Percentiles rank a stretch among this genome's conserved stretches.
Conservation (phyloP, 2,329 filamentous ascomycete genomes). For the Arthrobotrys pseudoclavata region DNA sequence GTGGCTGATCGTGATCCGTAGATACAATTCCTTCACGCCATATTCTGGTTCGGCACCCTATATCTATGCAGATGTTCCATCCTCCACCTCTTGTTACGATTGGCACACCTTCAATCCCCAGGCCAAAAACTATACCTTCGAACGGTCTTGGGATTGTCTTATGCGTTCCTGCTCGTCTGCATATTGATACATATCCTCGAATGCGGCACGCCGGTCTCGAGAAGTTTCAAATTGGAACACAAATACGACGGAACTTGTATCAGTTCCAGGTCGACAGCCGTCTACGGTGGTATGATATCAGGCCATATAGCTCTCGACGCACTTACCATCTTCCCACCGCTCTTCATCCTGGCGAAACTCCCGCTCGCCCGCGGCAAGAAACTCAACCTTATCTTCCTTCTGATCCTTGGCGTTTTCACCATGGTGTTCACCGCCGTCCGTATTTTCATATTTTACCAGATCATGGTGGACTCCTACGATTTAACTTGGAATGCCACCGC, state of each 20-base stretch:
- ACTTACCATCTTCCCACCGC: slow-evolving; percentile 53
- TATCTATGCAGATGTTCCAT: slow-evolving; percentile 53
- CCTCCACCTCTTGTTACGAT: slow-evolving; percentile 50
- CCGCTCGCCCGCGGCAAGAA: slow-evolving; percentile 46
- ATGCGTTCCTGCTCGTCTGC: slow-evolving; percentile 35
- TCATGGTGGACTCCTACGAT: slow-evolving; percentile 48
- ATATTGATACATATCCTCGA: slow-evolving; percentile 44
- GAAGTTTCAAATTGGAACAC: slow-evolving; percentile 18
- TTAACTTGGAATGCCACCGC: slow-evolving; percentile 47
- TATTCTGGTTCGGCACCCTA: slow-evolving; percentile 49
- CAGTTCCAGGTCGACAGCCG: slow-evolving; percentile 3
- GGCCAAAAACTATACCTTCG: slow-evolving; percentile 43
- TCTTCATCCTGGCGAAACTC: slow-evolving; percentile 34
- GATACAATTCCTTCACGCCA: slow-evolving; percentile 57
- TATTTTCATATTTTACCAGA: slow-evolving; percentile 41
- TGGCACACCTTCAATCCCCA: slow-evolving; percentile 40
- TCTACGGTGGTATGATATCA: slow-evolving; percentile 47
- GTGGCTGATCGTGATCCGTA: not conserved
- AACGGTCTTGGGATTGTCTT: slow-evolving; percentile 34
- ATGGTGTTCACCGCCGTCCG: slow-evolving; percentile 50
- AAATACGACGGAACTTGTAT: slow-evolving; percentile 45
- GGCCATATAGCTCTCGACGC: slow-evolving; percentile 51
- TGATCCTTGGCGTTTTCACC: slow-evolving; percentile 43
- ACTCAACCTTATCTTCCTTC: slow-evolving; percentile 43
- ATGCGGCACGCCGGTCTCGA: slow-evolving; percentile 42